Evolutionary conservation across 257 asterid genomes (phyloP), one percentile per base, ranked within the genome.

Genomic region (Knoxia roxburghii): DNA sequence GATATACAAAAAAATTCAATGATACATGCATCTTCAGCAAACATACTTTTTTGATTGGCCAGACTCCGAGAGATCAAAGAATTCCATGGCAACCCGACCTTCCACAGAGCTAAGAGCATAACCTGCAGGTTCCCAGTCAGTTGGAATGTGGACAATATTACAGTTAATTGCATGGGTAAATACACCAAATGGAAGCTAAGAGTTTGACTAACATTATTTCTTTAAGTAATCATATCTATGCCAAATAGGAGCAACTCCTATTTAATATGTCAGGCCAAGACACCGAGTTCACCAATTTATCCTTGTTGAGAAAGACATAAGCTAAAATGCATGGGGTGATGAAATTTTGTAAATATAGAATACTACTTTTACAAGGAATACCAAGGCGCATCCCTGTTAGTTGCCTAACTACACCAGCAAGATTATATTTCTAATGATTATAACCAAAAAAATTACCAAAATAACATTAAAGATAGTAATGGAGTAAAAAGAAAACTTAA

Each of bases 41-140:
- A 72, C 95, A 39, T 88, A 91, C 96, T 88, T 91, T 46, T 86
- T 91, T 37, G 84, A 68, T 67, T 91, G 96, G 67, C 97, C 95
- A 60, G 89, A 71, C 63, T 86, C 96, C 0, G 97, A 86, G 61
- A 86, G 85, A 83, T 88, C 96, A 52, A 88, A 88, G 68, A 85
- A 91, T 72, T 91, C 96, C 96, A 88, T 91, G 43, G 95, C 96
- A 37, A 91, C 96, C 35, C 97, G 83, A 29, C 96, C 97, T 80
- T 91, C 96, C 58, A 91, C 93, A 49, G 97, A 91, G 77, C 96
- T 91, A 59, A 91, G 93, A 76, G 97, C 97, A 82, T 88, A 91
- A 71, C 97, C 97, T 91, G 91, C 65, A 86, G 68, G 73, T 68
- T 53, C 54, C 57, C 75, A 41, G 66, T 67, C 29, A 60, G 61